A percentile compares a stretch with the other conserved stretches of the same genome.
Evolutionary conservation across 2,329 filamentous ascomycete species (phyloP).

Genomic region (Lizonia empirigonia): DNA sequence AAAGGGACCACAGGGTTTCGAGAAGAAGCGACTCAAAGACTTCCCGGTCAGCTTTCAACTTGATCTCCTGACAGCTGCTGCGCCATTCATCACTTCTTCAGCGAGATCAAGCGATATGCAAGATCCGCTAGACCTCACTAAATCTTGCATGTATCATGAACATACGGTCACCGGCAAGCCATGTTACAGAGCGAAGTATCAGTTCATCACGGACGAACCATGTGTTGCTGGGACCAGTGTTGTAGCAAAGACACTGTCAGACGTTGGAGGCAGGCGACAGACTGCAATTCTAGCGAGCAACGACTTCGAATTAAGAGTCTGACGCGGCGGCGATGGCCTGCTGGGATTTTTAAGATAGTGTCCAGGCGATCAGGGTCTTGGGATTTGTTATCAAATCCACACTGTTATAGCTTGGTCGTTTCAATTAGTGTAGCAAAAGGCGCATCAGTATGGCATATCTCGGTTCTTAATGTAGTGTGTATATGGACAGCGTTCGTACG

Average conservation of each 20-base stretch:
- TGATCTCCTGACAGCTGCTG: constrained; percentile 7
- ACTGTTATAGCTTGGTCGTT: too few species aligned
- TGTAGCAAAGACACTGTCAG: not conserved
- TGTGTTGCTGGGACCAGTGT: not conserved
- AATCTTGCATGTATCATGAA: constrained; percentile 5
- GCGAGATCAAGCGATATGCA: constrained; percentile 3
- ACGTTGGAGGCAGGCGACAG: not conserved
- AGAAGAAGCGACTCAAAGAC: not conserved
- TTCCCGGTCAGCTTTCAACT: constrained; percentile 3
- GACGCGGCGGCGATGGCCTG: not conserved
- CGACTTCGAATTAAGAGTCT: constrained; percentile 5
- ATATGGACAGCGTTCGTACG: too few species aligned
- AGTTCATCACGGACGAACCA: not conserved
- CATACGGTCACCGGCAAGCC: not conserved
- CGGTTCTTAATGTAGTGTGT: too few species aligned
- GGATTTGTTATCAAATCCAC: too few species aligned
- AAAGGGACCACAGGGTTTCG: constrained; percentile 1
- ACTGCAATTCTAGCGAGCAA: not conserved
- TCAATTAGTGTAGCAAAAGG: too few species aligned
- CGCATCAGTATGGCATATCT: too few species aligned
- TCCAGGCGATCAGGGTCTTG: too few species aligned
- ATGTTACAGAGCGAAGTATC: constrained; percentile 8
- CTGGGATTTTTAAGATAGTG: too few species aligned
- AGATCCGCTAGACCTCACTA: constrained; percentile 3
- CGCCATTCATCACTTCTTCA: constrained; percentile 7